Evolutionary conservation across 345 rosid species (phyloP).

Genomic region (Sisymbrium irio): DNA sequence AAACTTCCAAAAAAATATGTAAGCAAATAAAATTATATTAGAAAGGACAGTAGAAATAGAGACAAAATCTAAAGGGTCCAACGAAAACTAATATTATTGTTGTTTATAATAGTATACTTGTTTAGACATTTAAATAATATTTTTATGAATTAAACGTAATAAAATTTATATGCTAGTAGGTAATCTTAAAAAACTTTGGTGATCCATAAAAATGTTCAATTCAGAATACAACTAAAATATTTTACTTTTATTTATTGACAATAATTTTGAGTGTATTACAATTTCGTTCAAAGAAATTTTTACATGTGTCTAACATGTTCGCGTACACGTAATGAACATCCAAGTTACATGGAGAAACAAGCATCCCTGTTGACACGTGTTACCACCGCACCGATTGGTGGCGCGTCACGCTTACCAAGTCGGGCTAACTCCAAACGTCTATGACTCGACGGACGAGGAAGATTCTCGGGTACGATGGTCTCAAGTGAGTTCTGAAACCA

Average conservation of each 20-base stretch:
- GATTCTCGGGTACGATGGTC: conserved; percentile 64
- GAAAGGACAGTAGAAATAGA: neutral
- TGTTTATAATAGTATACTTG: too few relatives aligned
- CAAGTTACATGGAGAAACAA: conserved; percentile 47
- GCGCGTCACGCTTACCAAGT: conserved; percentile 12
- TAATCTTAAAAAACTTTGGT: neutral
- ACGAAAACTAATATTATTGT: too few relatives aligned
- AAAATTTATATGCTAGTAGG: too few relatives aligned
- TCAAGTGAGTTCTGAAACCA: conserved; percentile 50
- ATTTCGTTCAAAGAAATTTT: neutral
- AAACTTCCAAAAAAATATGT: neutral
- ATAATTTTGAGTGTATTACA: neutral
- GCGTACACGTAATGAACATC: conserved; percentile 28
- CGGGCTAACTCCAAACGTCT: conserved; percentile 46
- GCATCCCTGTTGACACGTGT: neutral
- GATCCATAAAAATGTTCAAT: neutral
- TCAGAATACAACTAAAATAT: neutral
- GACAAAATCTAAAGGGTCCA: neutral
- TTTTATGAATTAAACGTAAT: too few relatives aligned
- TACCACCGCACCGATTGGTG: conserved; percentile 26
- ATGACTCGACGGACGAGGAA: conserved; percentile 44
- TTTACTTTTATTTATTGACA: conserved; percentile 3
- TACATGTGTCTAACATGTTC: neutral
- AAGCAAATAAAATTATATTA: neutral
- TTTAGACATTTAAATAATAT: too few relatives aligned